phyloP scores from a whole-genome alignment of 1,284 basidiomycete genomes.

The Sanguinoderma infundibulare region DNA sequence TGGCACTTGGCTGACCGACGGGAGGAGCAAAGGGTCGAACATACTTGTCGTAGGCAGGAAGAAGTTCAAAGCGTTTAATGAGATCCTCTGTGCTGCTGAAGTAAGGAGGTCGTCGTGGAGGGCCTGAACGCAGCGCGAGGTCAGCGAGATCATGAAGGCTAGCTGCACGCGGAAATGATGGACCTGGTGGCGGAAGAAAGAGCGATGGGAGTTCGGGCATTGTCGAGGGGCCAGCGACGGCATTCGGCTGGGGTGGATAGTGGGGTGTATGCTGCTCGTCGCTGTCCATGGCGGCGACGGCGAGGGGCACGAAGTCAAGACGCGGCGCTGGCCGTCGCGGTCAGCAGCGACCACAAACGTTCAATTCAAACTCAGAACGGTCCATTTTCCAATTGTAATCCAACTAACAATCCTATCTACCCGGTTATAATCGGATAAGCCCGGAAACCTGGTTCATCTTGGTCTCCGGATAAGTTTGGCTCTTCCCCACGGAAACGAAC shows the following conservation, averaged over 20 bases:
- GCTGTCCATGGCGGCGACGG: conserved; percentile 34
- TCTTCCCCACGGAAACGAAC: too few species aligned
- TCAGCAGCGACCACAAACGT: conserved; percentile 22
- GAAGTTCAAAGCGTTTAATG: conserved; percentile 66
- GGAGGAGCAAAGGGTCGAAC: conserved; percentile 54
- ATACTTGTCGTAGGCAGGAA: conserved; percentile 76
- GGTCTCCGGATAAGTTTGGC: background rate
- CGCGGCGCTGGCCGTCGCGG: conserved; percentile 7
- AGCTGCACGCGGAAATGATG: conserved; percentile 8
- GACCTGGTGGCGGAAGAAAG: conserved; percentile 41
- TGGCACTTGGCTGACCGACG: conserved; percentile 31
- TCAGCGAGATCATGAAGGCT: conserved; percentile 22
- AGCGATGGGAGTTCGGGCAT: conserved; percentile 30
- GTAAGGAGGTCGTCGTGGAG: conserved; percentile 49
- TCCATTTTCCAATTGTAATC: background rate
- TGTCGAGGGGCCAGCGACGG: conserved; percentile 41
- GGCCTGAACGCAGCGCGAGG: conserved; percentile 37
- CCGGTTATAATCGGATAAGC: too few species aligned
- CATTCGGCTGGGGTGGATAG: conserved; percentile 32
- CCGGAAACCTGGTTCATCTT: background rate
- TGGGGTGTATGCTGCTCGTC: conserved; percentile 28
- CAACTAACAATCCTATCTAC: too few species aligned
- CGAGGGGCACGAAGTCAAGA: conserved; percentile 25
- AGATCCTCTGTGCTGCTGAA: conserved; percentile 78
- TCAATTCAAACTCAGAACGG: conserved; percentile 23